Conservation (phyloP, 805 yeast genomes). For the Yamadazyma akitaensis region DNA sequence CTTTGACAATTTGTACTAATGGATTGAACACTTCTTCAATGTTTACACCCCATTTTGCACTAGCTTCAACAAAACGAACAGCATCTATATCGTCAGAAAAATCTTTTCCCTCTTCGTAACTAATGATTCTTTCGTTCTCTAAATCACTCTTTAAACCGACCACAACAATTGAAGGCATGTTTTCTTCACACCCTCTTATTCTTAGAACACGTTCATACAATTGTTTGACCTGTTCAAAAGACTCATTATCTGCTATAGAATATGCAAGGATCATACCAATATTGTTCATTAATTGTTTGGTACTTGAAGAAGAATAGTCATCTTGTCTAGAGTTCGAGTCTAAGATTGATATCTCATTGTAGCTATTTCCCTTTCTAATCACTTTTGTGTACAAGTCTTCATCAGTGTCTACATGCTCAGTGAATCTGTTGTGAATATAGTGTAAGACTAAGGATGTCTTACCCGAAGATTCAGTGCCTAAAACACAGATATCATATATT, state of each 20-base stretch:
- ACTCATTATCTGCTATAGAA: slow-evolving; percentile 23
- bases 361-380: slow-evolving; percentile 14
- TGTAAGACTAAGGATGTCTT: slow-evolving; percentile 26
- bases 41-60: slow-evolving; percentile 18
- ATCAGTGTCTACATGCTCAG: slow-evolving; percentile 13
- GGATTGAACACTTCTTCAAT: slow-evolving; percentile 30
- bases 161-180: slow-evolving; percentile 27
- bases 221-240: slow-evolving; percentile 29
- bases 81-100: slow-evolving; percentile 27
- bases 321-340: slow-evolving; percentile 28
- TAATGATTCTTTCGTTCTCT: slow-evolving; percentile 25
- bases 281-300: slow-evolving; percentile 28
- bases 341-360: slow-evolving; percentile 28
- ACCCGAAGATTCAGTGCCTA: slow-evolving; percentile 24
- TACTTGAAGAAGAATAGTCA: slow-evolving; percentile 23
- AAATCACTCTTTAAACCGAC: slow-evolving; percentile 30
- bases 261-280: slow-evolving; percentile 28
- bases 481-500: slow-evolving; percentile 25
- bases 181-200: slow-evolving; percentile 16
- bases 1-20: slow-evolving; percentile 15
- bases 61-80: slow-evolving; percentile 26
- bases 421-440: slow-evolving; percentile 20
- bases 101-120: slow-evolving; percentile 25
- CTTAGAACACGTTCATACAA: slow-evolving; percentile 21
- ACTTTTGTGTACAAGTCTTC: slow-evolving; percentile 26